Evolutionary conservation across 2,329 filamentous ascomycete genomes (phyloP), one percentile per base, ranked within the genome.

Genomic region (Nannizzia gypsea): DNA sequence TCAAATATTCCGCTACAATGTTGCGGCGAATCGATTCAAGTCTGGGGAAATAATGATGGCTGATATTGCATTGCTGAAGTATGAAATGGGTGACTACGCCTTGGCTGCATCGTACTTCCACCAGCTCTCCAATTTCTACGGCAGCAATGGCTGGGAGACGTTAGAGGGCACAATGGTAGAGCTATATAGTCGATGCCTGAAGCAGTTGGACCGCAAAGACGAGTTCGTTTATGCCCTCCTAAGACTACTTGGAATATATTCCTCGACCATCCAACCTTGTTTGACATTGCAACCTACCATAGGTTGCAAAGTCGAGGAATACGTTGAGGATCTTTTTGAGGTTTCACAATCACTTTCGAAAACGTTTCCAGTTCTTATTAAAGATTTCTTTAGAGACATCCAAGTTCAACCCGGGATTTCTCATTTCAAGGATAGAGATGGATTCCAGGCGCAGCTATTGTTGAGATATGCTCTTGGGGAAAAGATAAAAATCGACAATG

Each of bases 61-160:
- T 8, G 93, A 99, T 71, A 80, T 97, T 52, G 93, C 90, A 1
- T 81, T 93, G 3, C 77, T 96, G 57, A 91, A 92, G 67, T 93
- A 86, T 66, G 83, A 88, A 62, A 78, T 88, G 2, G 81, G 82
- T 22, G 88, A 97, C 64, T 91, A 85, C 68, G 78, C 77, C 1
- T 81, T 83, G 1, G 91, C 93, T 0, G 85, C 88, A 0, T 81
- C 81, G 0, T 91, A 88, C 67, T 93, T 99, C 67, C 82, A 87
- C 66, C 81, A 85, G 52, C 84, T 93, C 48, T 86, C 88, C 0
- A 85, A 87, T 0, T 88, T 89, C 63, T 96, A 93, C 66, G 87
- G 86, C 0, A 83, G 86, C 60, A 84, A 82, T 60, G 83, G 85
- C 52, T 97, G 93, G 91, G 84, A 81, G 58, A 77, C 86, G 0